These are phyloP conservation scores for Solanum peruvianum DNA, from an alignment of 257 asterid genomes.

Conservation along the genomic window DNA sequence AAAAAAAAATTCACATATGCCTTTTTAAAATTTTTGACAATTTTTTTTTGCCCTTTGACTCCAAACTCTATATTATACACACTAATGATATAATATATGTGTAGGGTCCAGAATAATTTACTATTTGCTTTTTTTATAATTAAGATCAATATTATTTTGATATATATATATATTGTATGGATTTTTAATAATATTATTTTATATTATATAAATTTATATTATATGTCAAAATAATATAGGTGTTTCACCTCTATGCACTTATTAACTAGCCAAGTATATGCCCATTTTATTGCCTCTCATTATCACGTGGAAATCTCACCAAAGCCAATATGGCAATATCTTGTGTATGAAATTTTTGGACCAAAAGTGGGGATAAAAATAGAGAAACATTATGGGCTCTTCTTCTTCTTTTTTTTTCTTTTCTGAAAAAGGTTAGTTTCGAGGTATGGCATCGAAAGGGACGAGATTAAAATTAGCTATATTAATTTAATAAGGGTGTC, in stretches of 20 bases:
- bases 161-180: no score
- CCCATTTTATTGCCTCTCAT: neutral
- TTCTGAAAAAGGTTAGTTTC: constrained; percentile 11
- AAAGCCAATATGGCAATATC: neutral
- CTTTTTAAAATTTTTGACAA: accelerated
- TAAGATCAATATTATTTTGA: no score
- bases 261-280: neutral
- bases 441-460: constrained; percentile 20
- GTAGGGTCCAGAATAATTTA: neutral
- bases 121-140: no score
- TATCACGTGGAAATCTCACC: constrained; percentile 17
- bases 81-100: no score
- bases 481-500: no score
- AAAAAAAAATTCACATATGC: no score
- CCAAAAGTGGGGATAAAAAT: constrained; percentile 1
- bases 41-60: no score
- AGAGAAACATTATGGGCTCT: constrained; percentile 2
- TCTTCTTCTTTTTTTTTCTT: neutral
- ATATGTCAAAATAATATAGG: neutral
- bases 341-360: neutral
- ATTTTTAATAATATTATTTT: no score
- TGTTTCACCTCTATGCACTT: neutral
- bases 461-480: neutral
- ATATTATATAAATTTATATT: no score
- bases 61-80: no score